Evolutionary conservation across 192 early-diverging fungal species (phyloP).

Genomic region (Chytriomyces sp.): DNA sequence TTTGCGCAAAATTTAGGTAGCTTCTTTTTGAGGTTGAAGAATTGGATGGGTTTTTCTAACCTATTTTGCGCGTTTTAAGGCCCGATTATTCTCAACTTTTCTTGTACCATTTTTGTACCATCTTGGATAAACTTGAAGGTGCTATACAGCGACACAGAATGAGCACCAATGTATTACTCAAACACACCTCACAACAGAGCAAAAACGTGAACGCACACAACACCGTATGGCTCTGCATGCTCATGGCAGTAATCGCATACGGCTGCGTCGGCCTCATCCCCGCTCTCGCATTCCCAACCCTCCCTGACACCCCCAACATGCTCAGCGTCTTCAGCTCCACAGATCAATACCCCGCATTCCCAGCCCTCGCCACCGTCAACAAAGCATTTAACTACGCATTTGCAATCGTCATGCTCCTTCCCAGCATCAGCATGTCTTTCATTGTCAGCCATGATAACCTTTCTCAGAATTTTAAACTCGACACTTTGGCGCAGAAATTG

Average conservation of each 20-base stretch:
- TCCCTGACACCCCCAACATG: not conserved
- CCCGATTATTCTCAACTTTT: conserved; percentile 59
- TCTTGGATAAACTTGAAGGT: conserved; percentile 68
- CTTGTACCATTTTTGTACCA: conserved; percentile 58
- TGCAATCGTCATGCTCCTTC: conserved; percentile 58
- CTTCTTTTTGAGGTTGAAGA: too few relatives aligned
- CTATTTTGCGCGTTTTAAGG: conserved; percentile 47
- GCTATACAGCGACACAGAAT: not conserved
- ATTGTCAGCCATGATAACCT: conserved; percentile 56
- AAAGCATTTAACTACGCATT: conserved; percentile 53
- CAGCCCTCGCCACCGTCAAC: conserved; percentile 32
- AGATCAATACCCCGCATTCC: too few relatives aligned
- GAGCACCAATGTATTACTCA: not conserved
- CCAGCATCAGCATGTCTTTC: conserved; percentile 55
- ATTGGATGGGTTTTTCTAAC: too few relatives aligned
- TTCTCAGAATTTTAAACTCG: conserved; percentile 47
- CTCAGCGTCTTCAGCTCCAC: too few relatives aligned
- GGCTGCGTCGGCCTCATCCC: conserved; percentile 52
- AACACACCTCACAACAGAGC: conserved; percentile 29
- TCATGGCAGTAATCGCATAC: conserved; percentile 46
- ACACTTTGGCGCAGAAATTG: not conserved
- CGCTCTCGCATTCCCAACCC: conserved; percentile 25
- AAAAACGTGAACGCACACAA: conserved; percentile 56
- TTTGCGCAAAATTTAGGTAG: too few relatives aligned
- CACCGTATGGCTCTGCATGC: conserved; percentile 52